These are phyloP conservation scores for Oxyria digyna DNA, from an alignment of 148 eudicot genomes.

Conservation along the genomic window DNA sequence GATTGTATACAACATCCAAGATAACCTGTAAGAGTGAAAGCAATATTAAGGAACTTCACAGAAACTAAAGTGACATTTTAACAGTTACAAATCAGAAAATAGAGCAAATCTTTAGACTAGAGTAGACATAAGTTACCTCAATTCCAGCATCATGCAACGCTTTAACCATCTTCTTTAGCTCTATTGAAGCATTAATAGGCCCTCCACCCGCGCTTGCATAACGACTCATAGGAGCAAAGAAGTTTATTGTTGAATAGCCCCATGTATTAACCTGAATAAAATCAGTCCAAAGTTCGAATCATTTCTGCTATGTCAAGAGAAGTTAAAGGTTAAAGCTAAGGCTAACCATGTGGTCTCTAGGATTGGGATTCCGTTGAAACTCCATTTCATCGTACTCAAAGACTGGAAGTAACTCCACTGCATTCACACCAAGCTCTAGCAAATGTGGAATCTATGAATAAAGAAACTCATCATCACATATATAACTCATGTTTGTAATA, in stretches of 20 bases:
- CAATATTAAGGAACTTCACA: neutral
- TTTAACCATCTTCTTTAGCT: constrained; percentile 92
- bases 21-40: constrained; percentile 52
- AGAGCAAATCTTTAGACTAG: neutral
- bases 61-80: neutral
- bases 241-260: constrained; percentile 99
- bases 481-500: neutral
- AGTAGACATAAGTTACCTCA: constrained; percentile 40
- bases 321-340: neutral
- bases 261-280: constrained; percentile 68
- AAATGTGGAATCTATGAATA: constrained; percentile 79
- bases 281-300: neutral
- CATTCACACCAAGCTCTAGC: constrained; percentile 91
- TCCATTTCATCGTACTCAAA: constrained; percentile 99
- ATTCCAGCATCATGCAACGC: constrained; percentile 94
- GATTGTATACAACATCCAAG: constrained; percentile 96
- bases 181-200: constrained; percentile 65
- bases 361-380: constrained; percentile 77
- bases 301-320: neutral
- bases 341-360: constrained; percentile 88
- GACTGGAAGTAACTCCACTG: constrained; percentile 90
- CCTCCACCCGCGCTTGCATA: constrained; percentile 97
- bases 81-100: neutral
- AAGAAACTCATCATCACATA: constrained; percentile 7
- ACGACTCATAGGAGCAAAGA: constrained; percentile 99